Evolutionary conservation across 768 basidiomycete species (phyloP).

Genomic region (Podaxis pistillaris): DNA sequence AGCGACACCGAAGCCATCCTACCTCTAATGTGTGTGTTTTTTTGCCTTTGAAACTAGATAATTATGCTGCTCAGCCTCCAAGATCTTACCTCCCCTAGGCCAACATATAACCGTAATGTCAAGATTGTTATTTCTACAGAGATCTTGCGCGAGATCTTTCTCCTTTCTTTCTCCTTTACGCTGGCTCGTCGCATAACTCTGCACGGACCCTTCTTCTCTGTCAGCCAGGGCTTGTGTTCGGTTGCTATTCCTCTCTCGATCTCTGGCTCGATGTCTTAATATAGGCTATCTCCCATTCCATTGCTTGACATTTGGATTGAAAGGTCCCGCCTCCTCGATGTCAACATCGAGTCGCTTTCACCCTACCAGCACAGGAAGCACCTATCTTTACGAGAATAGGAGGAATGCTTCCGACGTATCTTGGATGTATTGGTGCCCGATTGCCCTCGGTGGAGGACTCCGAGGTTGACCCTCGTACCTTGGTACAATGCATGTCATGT

Average conservation of each 20-base stretch:
- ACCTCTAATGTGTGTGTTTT: no score
- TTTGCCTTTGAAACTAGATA: neutral
- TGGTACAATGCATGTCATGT: no score
- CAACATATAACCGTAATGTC: neutral
- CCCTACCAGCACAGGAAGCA: neutral
- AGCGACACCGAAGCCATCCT: no score
- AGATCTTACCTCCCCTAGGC: neutral
- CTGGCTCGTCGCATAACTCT: neutral
- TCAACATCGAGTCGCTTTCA: conserved; percentile 14
- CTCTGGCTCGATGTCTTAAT: neutral
- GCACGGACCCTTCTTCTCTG: neutral
- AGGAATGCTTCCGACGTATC: neutral
- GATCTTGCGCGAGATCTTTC: neutral
- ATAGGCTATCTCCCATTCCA: neutral
- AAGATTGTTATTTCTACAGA: neutral
- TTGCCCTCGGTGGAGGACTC: neutral
- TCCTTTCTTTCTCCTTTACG: neutral
- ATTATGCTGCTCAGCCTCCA: neutral
- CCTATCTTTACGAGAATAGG: neutral
- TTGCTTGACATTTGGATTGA: neutral
- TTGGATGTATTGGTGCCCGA: neutral
- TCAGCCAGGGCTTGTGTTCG: neutral
- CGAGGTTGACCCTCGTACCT: neutral
- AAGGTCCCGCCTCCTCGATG: neutral
- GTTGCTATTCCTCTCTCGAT: neutral